Base-by-base conservation (phyloP, 2,329 filamentous ascomycete genomes). In the Elsinoe australis region DNA sequence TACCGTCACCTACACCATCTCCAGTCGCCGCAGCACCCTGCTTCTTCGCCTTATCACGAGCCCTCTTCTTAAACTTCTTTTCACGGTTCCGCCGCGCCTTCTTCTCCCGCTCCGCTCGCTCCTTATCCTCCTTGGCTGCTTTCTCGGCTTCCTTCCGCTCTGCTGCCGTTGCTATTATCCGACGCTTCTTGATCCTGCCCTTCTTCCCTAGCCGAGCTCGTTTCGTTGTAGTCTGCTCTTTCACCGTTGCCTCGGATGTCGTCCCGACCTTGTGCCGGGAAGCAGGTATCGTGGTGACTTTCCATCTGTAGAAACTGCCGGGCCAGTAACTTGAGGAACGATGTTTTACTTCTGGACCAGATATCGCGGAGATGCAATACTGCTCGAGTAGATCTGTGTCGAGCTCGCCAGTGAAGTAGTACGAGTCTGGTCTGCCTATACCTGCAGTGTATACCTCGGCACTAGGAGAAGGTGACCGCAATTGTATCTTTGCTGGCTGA, bases 21-120 rank as follows among this genome's bases (percentile, higher is more conserved):
- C 3, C 49, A 17, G 22, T 33, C 1, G 10, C 46, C 8, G 18
- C 48, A 14, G 12, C 32, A 15, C 29, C 22, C 17, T 32, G 39
- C 49, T 62, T 63, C 55, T 62, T 63, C 7, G 59, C 61, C 54
- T 62, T 62, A 22, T 63, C 62, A 32, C 56, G 53, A 29, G 56
- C 53, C 51, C 57, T 59, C 51, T 61, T 62, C 54, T 63, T 65
- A 12, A 61, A 54, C 51, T 64, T 63, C 58, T 64, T 64, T 46
- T 63, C 60, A 5, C 61, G 54, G 50, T 65, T 65, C 18, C 56
- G 51, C 22, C 55, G 54, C 6, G 57, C 60, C 14, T 58, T 56
- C 57, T 64, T 65, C 49, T 62, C 62, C 15, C 56, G 52, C 34
- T 64, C 60, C 6, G 53, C 54, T 5, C 49, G 54, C 22, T 60